phyloP scores from a whole-genome alignment of 78 protist species.

The Trichosphaerium sp. region DNA sequence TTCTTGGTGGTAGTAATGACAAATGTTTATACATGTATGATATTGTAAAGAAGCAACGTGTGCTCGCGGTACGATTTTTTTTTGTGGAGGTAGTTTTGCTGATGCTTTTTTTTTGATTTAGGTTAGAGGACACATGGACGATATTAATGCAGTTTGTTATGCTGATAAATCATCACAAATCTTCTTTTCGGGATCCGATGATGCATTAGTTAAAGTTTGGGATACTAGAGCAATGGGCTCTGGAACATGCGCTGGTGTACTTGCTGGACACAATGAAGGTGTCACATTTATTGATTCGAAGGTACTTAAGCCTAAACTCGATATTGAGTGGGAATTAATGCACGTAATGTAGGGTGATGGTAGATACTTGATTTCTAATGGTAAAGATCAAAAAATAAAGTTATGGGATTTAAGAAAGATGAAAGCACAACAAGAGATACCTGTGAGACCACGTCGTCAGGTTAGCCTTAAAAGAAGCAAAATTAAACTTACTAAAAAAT shows the following conservation, averaged over 20 bases:
- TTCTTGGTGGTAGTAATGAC: slow-evolving; percentile 48
- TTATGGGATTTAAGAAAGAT: slow-evolving; percentile 71
- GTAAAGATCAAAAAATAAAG: slow-evolving; percentile 61
- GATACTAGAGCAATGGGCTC: slow-evolving; percentile 33
- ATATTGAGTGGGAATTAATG: no score
- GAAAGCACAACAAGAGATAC: slow-evolving; percentile 2
- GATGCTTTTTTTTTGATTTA: no score
- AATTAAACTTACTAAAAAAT: background rate
- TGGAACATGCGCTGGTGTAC: slow-evolving; percentile 20
- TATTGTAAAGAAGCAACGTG: background rate
- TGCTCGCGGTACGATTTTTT: background rate
- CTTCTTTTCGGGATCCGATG: slow-evolving; percentile 50
- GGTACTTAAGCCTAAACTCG: background rate
- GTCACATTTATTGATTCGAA: slow-evolving; percentile 42
- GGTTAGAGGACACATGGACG: slow-evolving; percentile 30
- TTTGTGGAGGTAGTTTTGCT: no score
- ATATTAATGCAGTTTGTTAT: slow-evolving; percentile 45
- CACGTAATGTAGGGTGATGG: slow-evolving; percentile 36
- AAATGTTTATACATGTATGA: slow-evolving; percentile 33
- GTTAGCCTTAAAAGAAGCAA: background rate
- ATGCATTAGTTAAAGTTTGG: slow-evolving; percentile 42
- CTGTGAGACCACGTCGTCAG: no score
- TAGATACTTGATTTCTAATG: slow-evolving; percentile 32
- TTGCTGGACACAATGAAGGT: slow-evolving; percentile 57
- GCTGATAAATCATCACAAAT: slow-evolving; percentile 20